Conservation (phyloP, 495 filamentous ascomycete species). For the Xylaria scruposa region DNA sequence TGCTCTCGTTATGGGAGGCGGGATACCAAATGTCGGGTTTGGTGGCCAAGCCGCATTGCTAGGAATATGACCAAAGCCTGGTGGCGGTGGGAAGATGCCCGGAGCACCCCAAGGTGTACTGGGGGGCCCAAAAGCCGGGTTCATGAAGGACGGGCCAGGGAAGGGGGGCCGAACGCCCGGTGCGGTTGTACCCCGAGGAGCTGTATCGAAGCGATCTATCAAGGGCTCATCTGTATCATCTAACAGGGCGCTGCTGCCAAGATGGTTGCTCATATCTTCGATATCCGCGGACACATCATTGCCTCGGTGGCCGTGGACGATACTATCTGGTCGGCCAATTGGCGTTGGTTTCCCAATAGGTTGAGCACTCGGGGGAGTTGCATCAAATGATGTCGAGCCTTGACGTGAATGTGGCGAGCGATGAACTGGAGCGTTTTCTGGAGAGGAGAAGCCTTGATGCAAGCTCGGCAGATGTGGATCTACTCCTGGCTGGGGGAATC, state of each 20-base stretch:
- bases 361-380: conserved; percentile 53
- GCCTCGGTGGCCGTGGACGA: conserved; percentile 52
- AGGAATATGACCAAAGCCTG: conserved; percentile 31
- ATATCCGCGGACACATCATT: conserved; percentile 54
- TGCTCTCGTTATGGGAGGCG: conserved; percentile 37
- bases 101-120: conserved; percentile 39
- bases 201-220: conserved; percentile 11
- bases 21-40: conserved; percentile 36
- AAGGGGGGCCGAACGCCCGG: conserved; percentile 37
- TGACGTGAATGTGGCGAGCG: conserved; percentile 53
- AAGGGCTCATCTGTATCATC: conserved; percentile 72
- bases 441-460: conserved; percentile 42
- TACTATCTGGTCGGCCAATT: conserved; percentile 86
- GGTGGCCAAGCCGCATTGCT: conserved; percentile 36
- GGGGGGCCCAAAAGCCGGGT: conserved; percentile 43
- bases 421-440: conserved; percentile 44
- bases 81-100: conserved; percentile 37
- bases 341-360: conserved; percentile 82
- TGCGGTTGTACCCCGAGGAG: conserved; percentile 40
- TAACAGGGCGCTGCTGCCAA: conserved; percentile 94
- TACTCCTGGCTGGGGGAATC: conserved; percentile 55
- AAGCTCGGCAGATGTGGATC: conserved; percentile 49
- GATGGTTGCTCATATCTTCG: conserved; percentile 78
- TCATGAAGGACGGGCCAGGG: conserved; percentile 33
- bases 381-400: conserved; percentile 50